Evolutionary conservation across 2,329 filamentous ascomycete species (phyloP), one percentile per base, ranked within the genome.

Genomic region (Pyricularia sp.): DNA sequence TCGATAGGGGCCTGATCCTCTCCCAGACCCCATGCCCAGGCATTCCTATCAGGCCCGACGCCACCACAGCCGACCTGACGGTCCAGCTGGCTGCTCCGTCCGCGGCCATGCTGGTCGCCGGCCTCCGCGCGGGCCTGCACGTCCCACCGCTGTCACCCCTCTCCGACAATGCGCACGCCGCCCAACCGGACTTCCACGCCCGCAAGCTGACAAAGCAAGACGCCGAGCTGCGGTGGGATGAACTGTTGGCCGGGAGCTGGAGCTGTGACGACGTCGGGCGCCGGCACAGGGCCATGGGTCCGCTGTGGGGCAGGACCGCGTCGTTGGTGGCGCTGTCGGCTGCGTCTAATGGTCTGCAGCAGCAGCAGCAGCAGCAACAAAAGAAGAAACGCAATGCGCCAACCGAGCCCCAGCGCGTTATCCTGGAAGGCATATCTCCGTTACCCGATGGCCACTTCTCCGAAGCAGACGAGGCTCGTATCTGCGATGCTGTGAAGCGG

Each of bases 1-100:
- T 98, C 76, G 95, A 99, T 77, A 87, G 88, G 70, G 95, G 95
- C 31, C 78, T 82, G 2, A 85, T 97, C 11, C 82, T 99, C 30
- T 84, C 86, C 20, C 93, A 96, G 78, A 90, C 88, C 0, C 83
- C 86, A 0, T 69, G 75, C 0, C 88, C 88, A 0, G 88, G 87
- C 1, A 81, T 92, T 36, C 79, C 79, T 26, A 79, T 86, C 31
- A 80, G 81, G 0, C 73, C 77, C 0, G 74, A 74, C 26, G 86
- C 58, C 31, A 71, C 84, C 0, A 81, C 85, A 0, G 74, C 78
- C 0, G 74, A 81, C 12, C 78, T 93, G 4, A 78, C 85, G 67
- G 67, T 64, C 31, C n/a, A 69, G 4, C 81, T 95, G 58, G 88
- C 89, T 0, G 82, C 82, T 0, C 76, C 84, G n/a, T 93, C 91